phyloP scores from a whole-genome alignment of 2,329 filamentous ascomycete genomes.

The Trichoderma arundinaceum region DNA sequence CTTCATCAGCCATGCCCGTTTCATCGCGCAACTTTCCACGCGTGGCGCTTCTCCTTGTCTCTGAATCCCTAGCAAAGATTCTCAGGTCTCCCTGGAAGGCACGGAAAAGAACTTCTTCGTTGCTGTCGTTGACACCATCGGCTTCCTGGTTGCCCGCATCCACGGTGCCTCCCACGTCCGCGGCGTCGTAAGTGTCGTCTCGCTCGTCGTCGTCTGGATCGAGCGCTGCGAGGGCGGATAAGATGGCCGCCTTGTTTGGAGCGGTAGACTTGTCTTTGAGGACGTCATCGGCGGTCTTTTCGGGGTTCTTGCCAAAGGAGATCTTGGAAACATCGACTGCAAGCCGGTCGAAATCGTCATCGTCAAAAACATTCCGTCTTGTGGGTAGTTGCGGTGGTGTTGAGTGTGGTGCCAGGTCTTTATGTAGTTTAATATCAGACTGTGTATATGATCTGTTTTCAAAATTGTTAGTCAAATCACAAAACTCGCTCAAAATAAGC shows the following conservation, averaged over 20 bases:
- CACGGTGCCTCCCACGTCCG: slow-evolving; percentile 87
- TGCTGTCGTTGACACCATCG: slow-evolving; percentile 55
- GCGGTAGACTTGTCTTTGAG: slow-evolving; percentile 68
- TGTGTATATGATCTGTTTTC: slow-evolving; percentile 39
- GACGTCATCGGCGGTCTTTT: slow-evolving; percentile 72
- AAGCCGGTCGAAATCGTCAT: slow-evolving; percentile 78
- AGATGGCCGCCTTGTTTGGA: slow-evolving; percentile 81
- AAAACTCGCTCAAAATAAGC: neutral
- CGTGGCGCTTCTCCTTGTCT: slow-evolving; percentile 67
- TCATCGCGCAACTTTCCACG: slow-evolving; percentile 71
- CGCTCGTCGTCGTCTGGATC: slow-evolving; percentile 95
- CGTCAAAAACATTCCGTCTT: slow-evolving; percentile 77
- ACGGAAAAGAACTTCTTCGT: slow-evolving; percentile 75
- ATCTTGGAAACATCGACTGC: slow-evolving; percentile 69
- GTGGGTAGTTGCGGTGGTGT: slow-evolving; percentile 62
- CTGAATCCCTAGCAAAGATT: slow-evolving; percentile 73
- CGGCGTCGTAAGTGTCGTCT: slow-evolving; percentile 94
- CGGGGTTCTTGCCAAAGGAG: slow-evolving; percentile 75
- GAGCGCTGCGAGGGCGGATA: slow-evolving; percentile 86
- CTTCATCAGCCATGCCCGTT: slow-evolving; percentile 90
- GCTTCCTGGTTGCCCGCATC: slow-evolving; percentile 68
- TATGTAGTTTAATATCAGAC: slow-evolving; percentile 35
- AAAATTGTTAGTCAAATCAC: slow-evolving; percentile 34
- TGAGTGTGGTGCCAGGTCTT: slow-evolving; percentile 61
- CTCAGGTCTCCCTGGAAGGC: slow-evolving; percentile 69